A percentile compares a stretch with the other conserved stretches of the same genome.
These are phyloP conservation scores for Meira miltonrushii DNA, from an alignment of 1,284 basidiomycete genomes.

Conservation along the genomic window DNA sequence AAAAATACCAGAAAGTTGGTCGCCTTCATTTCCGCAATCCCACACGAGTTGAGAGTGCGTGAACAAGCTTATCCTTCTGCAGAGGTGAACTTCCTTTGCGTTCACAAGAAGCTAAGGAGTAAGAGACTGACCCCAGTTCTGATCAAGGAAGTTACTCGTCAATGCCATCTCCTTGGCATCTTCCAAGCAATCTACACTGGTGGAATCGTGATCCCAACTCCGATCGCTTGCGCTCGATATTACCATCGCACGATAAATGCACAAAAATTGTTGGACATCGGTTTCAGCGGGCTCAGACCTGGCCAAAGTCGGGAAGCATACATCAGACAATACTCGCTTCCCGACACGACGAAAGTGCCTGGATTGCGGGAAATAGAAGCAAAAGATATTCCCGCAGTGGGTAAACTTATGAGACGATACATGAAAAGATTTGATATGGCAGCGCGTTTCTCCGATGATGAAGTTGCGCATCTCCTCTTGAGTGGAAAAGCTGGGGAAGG, in stretches of 20 bases:
- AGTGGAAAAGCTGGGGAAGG: conserved; percentile 67
- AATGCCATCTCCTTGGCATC: conserved; percentile 78
- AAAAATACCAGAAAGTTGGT: conserved; percentile 72
- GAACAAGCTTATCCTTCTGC: conserved; percentile 50
- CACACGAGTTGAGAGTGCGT: conserved; percentile 54
- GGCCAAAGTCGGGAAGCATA: conserved; percentile 39
- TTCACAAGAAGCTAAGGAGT: conserved; percentile 94
- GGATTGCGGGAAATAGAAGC: conserved; percentile 80
- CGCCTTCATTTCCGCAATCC: conserved; percentile 97
- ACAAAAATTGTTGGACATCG: conserved; percentile 82
- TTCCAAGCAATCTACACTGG: conserved; percentile 98
- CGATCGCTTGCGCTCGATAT: conserved; percentile 60
- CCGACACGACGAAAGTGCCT: conserved; percentile 51
- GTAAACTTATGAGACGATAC: conserved; percentile 70
- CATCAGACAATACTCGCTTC: conserved; percentile 32
- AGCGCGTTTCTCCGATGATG: conserved; percentile 71
- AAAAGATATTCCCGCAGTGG: conserved; percentile 69
- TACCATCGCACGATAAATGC: conserved; percentile 90
- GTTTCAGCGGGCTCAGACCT: conserved; percentile 65
- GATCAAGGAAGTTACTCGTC: conserved; percentile 96
- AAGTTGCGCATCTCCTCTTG: conserved; percentile 80
- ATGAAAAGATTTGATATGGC: conserved; percentile 81
- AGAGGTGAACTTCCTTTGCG: conserved; percentile 97
- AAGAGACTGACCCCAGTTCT: conserved; percentile 93
- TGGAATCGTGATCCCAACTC: conserved; percentile 46